These are phyloP conservation scores for Colletotrichum coccodes DNA, from an alignment of 2,329 filamentous ascomycete genomes.

Conservation along the genomic window DNA sequence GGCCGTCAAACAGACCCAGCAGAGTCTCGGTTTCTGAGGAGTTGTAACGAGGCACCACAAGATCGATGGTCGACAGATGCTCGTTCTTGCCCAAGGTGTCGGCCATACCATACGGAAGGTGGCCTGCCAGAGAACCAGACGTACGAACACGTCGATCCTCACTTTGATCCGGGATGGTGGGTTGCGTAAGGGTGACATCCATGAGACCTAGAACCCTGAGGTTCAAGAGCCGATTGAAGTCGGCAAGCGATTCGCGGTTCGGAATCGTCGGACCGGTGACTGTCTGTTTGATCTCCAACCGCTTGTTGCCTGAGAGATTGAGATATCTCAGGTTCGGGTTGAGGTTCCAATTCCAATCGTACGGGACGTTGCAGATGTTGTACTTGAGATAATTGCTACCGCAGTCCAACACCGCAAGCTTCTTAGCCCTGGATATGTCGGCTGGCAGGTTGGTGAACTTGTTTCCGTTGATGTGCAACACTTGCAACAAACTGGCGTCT, in stretches of 20 bases:
- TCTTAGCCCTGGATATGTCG: slow-evolving; percentile 93
- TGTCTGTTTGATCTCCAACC: slow-evolving; percentile 86
- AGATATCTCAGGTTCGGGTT: slow-evolving; percentile 95
- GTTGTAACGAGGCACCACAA: slow-evolving; percentile 92
- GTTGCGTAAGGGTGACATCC: slow-evolving; percentile 96
- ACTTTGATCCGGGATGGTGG: slow-evolving; percentile 92
- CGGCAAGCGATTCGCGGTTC: slow-evolving; percentile 80
- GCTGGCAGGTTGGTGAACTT: slow-evolving; percentile 97
- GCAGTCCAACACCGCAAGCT: slow-evolving; percentile 90
- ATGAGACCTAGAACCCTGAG: slow-evolving; percentile 91
- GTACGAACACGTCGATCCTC: slow-evolving; percentile 95
- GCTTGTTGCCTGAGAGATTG: slow-evolving; percentile 96
- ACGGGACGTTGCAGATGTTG: slow-evolving; percentile 98
- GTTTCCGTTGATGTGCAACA: slow-evolving; percentile 96
- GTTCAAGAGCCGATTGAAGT: slow-evolving; percentile 87
- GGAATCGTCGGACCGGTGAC: slow-evolving; percentile 62
- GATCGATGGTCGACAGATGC: slow-evolving; percentile 93
- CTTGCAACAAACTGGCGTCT: slow-evolving; percentile 85
- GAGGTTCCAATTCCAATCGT: slow-evolving; percentile 99
- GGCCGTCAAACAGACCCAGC: slow-evolving; percentile 95
- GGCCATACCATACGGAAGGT: slow-evolving; percentile 96
- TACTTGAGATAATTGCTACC: slow-evolving; percentile 97
- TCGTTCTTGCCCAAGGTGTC: slow-evolving; percentile 94
- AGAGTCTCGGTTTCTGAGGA: slow-evolving; percentile 90
- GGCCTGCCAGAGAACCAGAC: slow-evolving; percentile 92